Conservation (phyloP, 2,329 filamentous ascomycete genomes). For the Didymella keratinophila region DNA sequence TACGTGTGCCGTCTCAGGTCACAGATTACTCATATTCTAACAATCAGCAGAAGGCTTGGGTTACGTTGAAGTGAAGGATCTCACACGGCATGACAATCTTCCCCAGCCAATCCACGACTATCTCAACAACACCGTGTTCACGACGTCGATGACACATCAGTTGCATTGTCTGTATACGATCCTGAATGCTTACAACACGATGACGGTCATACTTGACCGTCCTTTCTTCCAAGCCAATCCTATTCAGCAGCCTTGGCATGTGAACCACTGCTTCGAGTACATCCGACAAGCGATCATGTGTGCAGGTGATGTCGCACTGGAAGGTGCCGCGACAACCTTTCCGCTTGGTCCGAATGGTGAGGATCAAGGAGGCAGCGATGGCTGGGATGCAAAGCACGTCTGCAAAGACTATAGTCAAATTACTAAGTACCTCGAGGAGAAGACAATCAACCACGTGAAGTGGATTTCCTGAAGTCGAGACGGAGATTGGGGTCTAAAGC, state of each 20-base stretch:
- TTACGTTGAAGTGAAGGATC: constrained; percentile 40
- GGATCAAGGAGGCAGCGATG: constrained; percentile 45
- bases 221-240: constrained; percentile 19
- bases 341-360: constrained; percentile 34
- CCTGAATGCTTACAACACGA: constrained; percentile 43
- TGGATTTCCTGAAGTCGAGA: constrained; percentile 34
- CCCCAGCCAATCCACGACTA: constrained; percentile 46
- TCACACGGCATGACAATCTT: constrained; percentile 36
- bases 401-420: constrained; percentile 45
- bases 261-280: constrained; percentile 49
- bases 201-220: constrained; percentile 27
- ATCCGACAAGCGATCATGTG: constrained; percentile 47
- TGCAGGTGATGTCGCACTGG: constrained; percentile 44
- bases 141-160: constrained; percentile 46
- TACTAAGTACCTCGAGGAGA: constrained; percentile 40
- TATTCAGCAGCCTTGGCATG: constrained; percentile 46
- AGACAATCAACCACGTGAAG: constrained; percentile 40
- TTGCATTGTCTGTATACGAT: constrained; percentile 47
- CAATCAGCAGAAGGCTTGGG: constrained; percentile 39
- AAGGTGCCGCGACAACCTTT: constrained; percentile 46
- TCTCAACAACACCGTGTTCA: constrained; percentile 40
- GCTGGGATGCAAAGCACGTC: constrained; percentile 46
- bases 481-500: not conserved
- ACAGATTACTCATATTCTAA: constrained; percentile 6
- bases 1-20: constrained; percentile 13